Conservation (phyloP, 352 stramenopile genomes). For the Phytopythium helicoides region DNA sequence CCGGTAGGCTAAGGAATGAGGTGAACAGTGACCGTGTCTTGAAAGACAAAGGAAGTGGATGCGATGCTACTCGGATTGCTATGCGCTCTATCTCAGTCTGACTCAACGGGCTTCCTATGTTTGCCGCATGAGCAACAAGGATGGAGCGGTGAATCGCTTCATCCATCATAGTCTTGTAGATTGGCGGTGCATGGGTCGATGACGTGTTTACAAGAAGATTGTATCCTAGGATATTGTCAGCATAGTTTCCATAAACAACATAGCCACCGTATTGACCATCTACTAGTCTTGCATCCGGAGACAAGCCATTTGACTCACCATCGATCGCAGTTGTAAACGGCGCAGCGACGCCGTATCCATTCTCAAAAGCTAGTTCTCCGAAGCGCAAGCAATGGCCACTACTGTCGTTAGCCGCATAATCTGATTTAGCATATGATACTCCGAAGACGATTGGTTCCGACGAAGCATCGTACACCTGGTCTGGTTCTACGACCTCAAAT, state of each 20-base stretch:
- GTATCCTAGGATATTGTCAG: conserved; percentile 45
- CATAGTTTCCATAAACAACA: conserved; percentile 38
- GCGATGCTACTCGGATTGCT: conserved; percentile 39
- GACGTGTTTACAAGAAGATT: conserved; percentile 64
- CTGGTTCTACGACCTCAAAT: conserved; percentile 30
- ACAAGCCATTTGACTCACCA: background rate
- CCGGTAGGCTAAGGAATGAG: conserved; percentile 67
- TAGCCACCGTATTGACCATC: conserved; percentile 53
- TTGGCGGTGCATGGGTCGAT: conserved; percentile 34
- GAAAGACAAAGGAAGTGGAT: conserved; percentile 60
- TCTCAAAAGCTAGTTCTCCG: conserved; percentile 47
- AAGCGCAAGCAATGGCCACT: conserved; percentile 58
- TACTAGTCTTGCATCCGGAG: conserved; percentile 3
- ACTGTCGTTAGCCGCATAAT: conserved; percentile 46
- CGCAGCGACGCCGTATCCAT: conserved; percentile 25
- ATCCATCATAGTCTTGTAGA: conserved; percentile 64
- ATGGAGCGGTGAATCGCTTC: conserved; percentile 53
- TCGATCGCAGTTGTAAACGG: background rate
- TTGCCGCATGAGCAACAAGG: conserved; percentile 6
- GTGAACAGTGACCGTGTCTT: conserved; percentile 55
- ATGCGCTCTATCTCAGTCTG: conserved; percentile 13
- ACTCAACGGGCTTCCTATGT: background rate
- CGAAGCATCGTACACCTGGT: conserved; percentile 30
- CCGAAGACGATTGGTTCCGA: conserved; percentile 47
- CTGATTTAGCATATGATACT: conserved; percentile 34